Percentiles rank a stretch among this genome's conserved stretches.
phyloP scores from a whole-genome alignment of 495 filamentous ascomycete species.

The Hyaloscypha finlandica region DNA sequence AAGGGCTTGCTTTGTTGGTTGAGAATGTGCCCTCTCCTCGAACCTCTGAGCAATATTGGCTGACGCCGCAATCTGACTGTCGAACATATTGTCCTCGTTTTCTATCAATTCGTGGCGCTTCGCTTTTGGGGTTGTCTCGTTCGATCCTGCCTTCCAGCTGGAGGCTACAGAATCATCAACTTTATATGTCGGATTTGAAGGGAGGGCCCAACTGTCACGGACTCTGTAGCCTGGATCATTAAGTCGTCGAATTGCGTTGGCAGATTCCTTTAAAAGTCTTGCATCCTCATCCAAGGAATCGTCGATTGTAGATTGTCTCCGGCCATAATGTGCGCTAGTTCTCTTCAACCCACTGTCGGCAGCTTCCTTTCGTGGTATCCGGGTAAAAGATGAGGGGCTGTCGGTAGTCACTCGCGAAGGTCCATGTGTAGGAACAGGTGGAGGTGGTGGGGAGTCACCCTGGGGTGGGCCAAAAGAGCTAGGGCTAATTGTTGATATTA shows the following conservation, averaged over 20 bases:
- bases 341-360: slow-evolving; percentile 48
- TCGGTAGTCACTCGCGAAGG: slow-evolving; percentile 27
- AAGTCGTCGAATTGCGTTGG: slow-evolving; percentile 47
- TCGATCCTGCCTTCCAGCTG: slow-evolving; percentile 34
- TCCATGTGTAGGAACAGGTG: slow-evolving; percentile 39
- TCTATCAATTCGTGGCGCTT: slow-evolving; percentile 11
- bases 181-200: slow-evolving; percentile 34
- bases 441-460: slow-evolving; percentile 24
- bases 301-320: slow-evolving; percentile 44
- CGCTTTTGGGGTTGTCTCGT: slow-evolving; percentile 28
- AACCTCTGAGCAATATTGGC: slow-evolving; percentile 53
- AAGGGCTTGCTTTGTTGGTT: slow-evolving; percentile 41
- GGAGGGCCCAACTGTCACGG: slow-evolving; percentile 31
- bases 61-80: slow-evolving; percentile 35
- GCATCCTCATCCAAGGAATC: slow-evolving; percentile 70
- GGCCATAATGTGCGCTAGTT: slow-evolving; percentile 46
- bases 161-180: slow-evolving; percentile 39
- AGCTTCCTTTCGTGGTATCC: slow-evolving; percentile 17
- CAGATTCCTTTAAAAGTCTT: slow-evolving; percentile 62
- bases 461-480: slow-evolving; percentile 28
- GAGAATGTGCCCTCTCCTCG: slow-evolving; percentile 31
- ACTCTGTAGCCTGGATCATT: slow-evolving; percentile 40
- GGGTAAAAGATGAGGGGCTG: slow-evolving; percentile 2
- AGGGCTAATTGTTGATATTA: slow-evolving; percentile 49
- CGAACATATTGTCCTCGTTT: slow-evolving; percentile 45